Evolutionary conservation across 352 stramenopile species (phyloP), one percentile per base, ranked within the genome.

Genomic region (Globisporangium spinosum): DNA sequence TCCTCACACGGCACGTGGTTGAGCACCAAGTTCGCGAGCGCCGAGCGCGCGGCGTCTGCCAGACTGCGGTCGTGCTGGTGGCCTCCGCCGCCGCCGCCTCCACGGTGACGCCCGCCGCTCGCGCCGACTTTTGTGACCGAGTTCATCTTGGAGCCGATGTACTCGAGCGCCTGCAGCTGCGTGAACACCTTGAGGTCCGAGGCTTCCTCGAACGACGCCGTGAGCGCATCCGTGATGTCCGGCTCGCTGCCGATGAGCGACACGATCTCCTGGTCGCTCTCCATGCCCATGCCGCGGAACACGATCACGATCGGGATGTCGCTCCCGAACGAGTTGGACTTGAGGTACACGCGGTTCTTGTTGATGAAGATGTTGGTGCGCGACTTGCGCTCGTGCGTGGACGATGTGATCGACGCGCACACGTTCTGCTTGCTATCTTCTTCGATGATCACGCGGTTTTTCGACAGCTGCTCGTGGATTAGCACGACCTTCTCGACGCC

Each of bases 381-480:
- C 54, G 86, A 98, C 83, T 99, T 99, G 67, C 98, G 89, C 78
- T 99, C 98, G 76, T 99, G 96, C 8, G 98, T 99, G 5, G 97
- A 99, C 62, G 94, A 99, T 15, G 97, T 99, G 69, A 99, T 99
- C 54, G 86, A 90, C 17, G 95, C 95, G 70, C 87, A 96, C 29
- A 98, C 83, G 62, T 97, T 95, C 55, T 88, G 88, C 74, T 96
- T 97, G 71, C 70, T 72, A 69, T 99, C 98, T 75, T 98, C 86
- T 80, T 99, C 98, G 56, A 99, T 95, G 77, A 99, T 99, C 23
- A 99, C 96, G 71, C 98, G 88, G 89, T 99, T 99, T 80, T 99
- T 99, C 45, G 88, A 98, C 56, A 99, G 77, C 77, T 99, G 98
- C 67, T 99, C 98, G 78, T 99, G 98, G 76, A 99, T 99, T 3